Evolutionary conservation across 768 basidiomycete genomes (phyloP).

Genomic region (Rhizopogon vinicolor): DNA sequence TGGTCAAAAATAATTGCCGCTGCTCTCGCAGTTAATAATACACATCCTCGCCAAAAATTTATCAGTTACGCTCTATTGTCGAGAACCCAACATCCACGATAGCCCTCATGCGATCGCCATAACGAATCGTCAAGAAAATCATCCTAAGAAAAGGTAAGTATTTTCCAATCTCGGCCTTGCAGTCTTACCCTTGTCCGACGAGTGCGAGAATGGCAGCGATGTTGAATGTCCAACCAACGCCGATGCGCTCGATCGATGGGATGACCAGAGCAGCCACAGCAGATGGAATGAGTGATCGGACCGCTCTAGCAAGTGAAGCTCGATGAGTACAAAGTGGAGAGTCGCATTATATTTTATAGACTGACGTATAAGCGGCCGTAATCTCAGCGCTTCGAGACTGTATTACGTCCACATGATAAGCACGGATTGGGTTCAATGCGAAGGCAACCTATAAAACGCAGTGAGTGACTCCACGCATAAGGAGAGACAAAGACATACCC

Average conservation of each 20-base stretch:
- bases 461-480: background rate
- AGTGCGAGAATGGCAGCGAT: constrained; percentile 42
- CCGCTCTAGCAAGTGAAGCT: constrained; percentile 29
- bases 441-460: constrained; percentile 38
- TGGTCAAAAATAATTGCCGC: too few species aligned
- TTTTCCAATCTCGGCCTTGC: background rate
- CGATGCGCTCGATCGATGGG: constrained; percentile 49
- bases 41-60: background rate
- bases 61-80: constrained; percentile 32
- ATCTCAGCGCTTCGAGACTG: constrained; percentile 55
- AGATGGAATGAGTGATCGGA: constrained; percentile 42
- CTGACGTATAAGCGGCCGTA: constrained; percentile 36
- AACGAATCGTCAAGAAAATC: constrained; percentile 47
- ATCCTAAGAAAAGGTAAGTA: constrained; percentile 37
- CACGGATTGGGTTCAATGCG: constrained; percentile 44
- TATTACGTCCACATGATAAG: constrained; percentile 54
- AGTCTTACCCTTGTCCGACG: constrained; percentile 48
- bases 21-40: too few species aligned
- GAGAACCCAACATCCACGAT: constrained; percentile 57
- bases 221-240: constrained; percentile 46
- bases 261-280: constrained; percentile 41
- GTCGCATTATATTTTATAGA: background rate
- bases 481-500: constrained; percentile 32
- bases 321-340: too few species aligned
- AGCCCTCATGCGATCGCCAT: constrained; percentile 53